These are phyloP conservation scores for Fusarium globosum DNA, from an alignment of 2,329 filamentous ascomycete genomes.

Conservation along the genomic window DNA sequence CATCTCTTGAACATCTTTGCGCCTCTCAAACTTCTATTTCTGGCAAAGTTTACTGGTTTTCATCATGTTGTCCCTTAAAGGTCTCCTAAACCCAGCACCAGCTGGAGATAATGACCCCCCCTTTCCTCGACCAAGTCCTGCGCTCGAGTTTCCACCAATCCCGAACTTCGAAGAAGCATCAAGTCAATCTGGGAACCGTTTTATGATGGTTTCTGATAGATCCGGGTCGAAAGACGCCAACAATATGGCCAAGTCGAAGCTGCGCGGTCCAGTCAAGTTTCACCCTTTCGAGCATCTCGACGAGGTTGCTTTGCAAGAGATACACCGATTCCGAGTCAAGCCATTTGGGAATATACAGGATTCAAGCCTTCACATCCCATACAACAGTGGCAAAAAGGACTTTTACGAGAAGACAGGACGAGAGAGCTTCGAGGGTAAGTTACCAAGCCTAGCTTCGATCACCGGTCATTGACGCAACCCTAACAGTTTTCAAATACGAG, in stretches of 20 bases:
- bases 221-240: conserved; percentile 60
- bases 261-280: conserved; percentile 77
- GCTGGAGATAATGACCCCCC: conserved; percentile 52
- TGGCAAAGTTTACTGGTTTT: conserved; percentile 29
- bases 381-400: conserved; percentile 92
- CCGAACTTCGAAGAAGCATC: conserved; percentile 20
- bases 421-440: conserved; percentile 86
- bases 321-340: conserved; percentile 72
- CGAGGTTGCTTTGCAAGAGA: conserved; percentile 64
- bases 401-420: conserved; percentile 88
- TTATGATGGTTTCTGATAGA: conserved; percentile 24
- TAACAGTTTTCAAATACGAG: conserved; percentile 65
- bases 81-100: conserved; percentile 72
- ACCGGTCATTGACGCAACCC: conserved; percentile 27
- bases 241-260: conserved; percentile 63
- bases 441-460: not conserved
- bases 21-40: not conserved
- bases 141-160: conserved; percentile 32
- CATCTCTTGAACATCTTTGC: conserved; percentile 18
- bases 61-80: conserved; percentile 72
- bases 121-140: conserved; percentile 54
- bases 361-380: conserved; percentile 83
- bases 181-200: conserved; percentile 4
- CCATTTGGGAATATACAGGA: conserved; percentile 72
- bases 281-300: conserved; percentile 77